A percentile compares a stretch with the other conserved stretches of the same genome.
Evolutionary conservation across 345 rosid genomes (phyloP).

Genomic region (Populus nigra): DNA sequence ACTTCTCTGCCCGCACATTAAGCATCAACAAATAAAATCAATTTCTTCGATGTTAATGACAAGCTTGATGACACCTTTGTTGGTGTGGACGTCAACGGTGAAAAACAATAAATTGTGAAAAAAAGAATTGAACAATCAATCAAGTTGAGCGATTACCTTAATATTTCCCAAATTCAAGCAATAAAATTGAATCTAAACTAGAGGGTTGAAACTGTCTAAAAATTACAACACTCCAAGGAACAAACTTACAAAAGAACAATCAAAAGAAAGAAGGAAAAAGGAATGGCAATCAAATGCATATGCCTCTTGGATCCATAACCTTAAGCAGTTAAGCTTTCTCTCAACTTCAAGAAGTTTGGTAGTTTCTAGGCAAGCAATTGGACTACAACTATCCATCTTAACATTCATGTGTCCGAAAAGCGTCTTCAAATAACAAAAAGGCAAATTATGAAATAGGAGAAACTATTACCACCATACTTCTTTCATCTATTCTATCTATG

Average conservation of each 20-base stretch:
- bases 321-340: constrained; percentile 1
- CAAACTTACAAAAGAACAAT: constrained; percentile 16
- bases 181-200: constrained; percentile 20
- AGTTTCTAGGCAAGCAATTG: background rate
- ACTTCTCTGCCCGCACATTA: background rate
- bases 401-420: background rate
- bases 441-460: background rate
- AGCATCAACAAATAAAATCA: background rate
- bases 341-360: background rate
- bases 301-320: constrained; percentile 3
- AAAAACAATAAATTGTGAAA: background rate
- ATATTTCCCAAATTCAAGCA: constrained; percentile 19
- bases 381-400: background rate
- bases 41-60: too few species aligned
- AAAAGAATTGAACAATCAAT: constrained; percentile 12
- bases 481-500: constrained; percentile 2
- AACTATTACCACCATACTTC: constrained; percentile 1
- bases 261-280: background rate
- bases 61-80: background rate
- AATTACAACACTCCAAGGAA: constrained; percentile 7
- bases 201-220: constrained; percentile 15
- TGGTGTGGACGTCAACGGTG: background rate
- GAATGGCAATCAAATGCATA: background rate
- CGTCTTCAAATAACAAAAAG: background rate
- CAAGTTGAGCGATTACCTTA: constrained; percentile 17